phyloP scores from a whole-genome alignment of 192 early-diverging fungal genomes.

The Blastocladiella britannica region DNA sequence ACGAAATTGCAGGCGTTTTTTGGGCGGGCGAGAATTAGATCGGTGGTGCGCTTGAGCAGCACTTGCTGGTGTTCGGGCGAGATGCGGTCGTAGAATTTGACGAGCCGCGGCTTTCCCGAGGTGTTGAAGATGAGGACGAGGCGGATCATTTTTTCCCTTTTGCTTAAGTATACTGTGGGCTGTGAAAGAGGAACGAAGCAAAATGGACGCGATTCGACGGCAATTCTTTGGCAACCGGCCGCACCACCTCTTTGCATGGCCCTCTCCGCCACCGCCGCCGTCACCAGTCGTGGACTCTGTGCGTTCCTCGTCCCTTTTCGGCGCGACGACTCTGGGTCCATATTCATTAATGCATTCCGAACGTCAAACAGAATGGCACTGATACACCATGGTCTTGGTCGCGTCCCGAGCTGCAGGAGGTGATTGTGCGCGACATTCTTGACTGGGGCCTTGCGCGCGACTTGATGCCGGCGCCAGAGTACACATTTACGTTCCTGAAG shows the following conservation, averaged over 20 bases:
- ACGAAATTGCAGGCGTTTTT: neutral
- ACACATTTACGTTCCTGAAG: neutral
- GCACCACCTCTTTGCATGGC: neutral
- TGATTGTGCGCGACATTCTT: neutral
- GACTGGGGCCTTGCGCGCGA: neutral
- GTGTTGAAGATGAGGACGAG: conserved; percentile 99
- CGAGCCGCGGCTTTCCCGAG: conserved; percentile 79
- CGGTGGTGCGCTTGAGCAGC: neutral
- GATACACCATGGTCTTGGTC: too few relatives aligned
- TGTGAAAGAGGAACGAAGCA: too few relatives aligned
- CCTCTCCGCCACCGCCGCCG: too few relatives aligned
- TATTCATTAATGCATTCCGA: too few relatives aligned
- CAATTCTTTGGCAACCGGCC: neutral
- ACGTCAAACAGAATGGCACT: too few relatives aligned
- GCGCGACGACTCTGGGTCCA: too few relatives aligned
- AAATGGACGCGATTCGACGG: neutral
- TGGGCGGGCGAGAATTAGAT: neutral
- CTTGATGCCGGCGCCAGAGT: neutral
- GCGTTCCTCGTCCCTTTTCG: too few relatives aligned
- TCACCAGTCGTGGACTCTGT: too few relatives aligned
- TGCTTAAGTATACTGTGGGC: too few relatives aligned
- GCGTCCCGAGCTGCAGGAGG: too few relatives aligned
- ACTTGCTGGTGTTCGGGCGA: conserved; percentile 18
- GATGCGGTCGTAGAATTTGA: conserved; percentile 84
- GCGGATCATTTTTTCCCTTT: conserved; percentile 71